Evolutionary conservation across 495 filamentous ascomycete species (phyloP).

Genomic region (Daldinia loculata): DNA sequence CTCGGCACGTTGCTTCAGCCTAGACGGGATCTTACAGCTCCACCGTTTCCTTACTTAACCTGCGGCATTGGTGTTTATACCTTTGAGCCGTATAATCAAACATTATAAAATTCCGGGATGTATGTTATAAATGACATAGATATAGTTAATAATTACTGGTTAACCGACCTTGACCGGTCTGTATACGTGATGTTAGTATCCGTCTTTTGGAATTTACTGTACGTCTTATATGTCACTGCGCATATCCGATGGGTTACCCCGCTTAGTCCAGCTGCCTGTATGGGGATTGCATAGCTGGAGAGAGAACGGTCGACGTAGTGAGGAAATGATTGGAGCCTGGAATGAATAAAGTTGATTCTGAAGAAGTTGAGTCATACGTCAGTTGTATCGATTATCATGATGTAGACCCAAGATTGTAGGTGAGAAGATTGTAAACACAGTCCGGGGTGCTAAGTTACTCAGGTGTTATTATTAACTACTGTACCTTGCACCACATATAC

Average conservation of each 20-base stretch:
- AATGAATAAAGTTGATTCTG: neutral
- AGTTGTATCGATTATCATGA: neutral
- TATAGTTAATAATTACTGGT: neutral
- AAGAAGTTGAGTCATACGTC: neutral
- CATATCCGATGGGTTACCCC: neutral
- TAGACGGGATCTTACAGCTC: neutral
- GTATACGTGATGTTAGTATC: neutral
- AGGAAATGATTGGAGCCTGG: neutral
- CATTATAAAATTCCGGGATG: neutral
- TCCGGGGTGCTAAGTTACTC: neutral
- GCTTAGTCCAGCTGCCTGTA: neutral
- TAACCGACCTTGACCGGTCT: neutral
- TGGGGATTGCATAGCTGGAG: neutral
- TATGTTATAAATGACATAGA: neutral
- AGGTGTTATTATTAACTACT: neutral
- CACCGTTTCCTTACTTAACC: neutral
- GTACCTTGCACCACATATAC: neutral
- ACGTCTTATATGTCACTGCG: neutral
- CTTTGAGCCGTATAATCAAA: neutral
- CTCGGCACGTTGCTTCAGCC: neutral
- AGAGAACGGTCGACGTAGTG: neutral
- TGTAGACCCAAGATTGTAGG: neutral
- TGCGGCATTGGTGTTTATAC: slow-evolving; percentile 4
- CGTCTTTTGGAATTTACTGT: neutral
- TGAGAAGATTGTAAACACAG: neutral